phyloP scores from a whole-genome alignment of 1,284 basidiomycete species.

The Apiotrichum sp. region DNA sequence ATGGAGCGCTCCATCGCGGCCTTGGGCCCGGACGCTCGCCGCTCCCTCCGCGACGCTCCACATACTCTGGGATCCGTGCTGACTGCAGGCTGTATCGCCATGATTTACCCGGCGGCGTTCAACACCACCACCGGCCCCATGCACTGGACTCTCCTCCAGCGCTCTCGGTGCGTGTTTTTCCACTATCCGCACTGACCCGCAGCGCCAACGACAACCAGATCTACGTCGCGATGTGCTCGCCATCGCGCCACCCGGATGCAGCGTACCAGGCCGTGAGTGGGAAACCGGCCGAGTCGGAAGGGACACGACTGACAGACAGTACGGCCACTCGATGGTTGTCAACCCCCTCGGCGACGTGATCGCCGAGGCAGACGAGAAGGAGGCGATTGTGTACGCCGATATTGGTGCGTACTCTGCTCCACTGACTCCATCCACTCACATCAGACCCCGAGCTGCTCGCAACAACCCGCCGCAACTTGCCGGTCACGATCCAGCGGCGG shows the following conservation, averaged over 20 bases:
- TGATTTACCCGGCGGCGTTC: conserved; percentile 73
- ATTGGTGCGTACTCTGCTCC: conserved; percentile 58
- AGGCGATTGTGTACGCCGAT: conserved; percentile 71
- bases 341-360: conserved; percentile 83
- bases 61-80: too few relatives aligned
- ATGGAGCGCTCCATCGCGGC: too few relatives aligned
- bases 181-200: conserved; percentile 3
- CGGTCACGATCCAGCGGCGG: conserved; percentile 77
- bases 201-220: conserved; percentile 96
- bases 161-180: conserved; percentile 59
- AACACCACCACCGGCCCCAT: conserved; percentile 82
- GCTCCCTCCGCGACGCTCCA: too few relatives aligned
- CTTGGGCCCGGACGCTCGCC: too few relatives aligned
- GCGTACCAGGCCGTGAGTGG: conserved; percentile 74
- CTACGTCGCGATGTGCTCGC: conserved; percentile 91
- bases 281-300: too few relatives aligned
- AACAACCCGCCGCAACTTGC: conserved; percentile 71
- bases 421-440: background rate
- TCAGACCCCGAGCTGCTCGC: conserved; percentile 65
- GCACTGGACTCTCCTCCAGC: conserved; percentile 91
- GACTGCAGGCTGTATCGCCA: conserved; percentile 67
- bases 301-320: conserved; percentile 52
- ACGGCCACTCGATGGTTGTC: conserved; percentile 83
- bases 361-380: conserved; percentile 68
- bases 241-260: conserved; percentile 75